Base-by-base conservation (phyloP, 371 early-diverging fungal species). In the Mortierella sp. region DNA sequence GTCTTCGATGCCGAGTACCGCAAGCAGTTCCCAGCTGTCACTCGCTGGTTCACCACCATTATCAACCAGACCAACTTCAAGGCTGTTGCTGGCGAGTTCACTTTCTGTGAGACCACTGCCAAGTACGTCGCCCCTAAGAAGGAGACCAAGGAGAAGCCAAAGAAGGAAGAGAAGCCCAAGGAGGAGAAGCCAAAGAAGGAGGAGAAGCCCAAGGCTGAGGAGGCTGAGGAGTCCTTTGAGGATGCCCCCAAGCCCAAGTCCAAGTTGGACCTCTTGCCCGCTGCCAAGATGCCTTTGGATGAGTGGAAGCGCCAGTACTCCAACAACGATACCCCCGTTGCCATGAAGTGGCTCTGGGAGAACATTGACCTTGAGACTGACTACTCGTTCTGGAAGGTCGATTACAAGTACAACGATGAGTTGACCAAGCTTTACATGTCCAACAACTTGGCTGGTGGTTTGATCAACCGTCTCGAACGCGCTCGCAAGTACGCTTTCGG, bases 261-360 rank as follows among this genome's bases (percentile, higher is more conserved):
- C 88, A 89, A 90, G 81, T 83, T 96, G 71, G 96, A 97, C 74
- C 82, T 90, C 67, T 87, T 96, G 80, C 96, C 96, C 66, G 88
- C 91, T 58, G 90, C 94, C 79, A 72, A 82, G 71, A 90, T 96
- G 83, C 79, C 84, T 74, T 72, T 96, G 61, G 96, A 97, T 64
- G 92, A 91, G 71, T 97, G 96, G 97, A 96, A 97, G 90, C 91
- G 96, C 63, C 89, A 92, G 84, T 97, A 97, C 91, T 94, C 95
- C 58, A 97, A 97, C 93, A 95, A 95, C 83, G 93, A 95, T 63
- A 90, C 91, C 67, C 94, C 95, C 64, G 88, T 84, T 56, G 94
- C 96, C 71, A 85, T 92, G 84, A 85, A 95, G 85, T 97, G 93
- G 93, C 93, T 97, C 87, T 95, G 96, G 96, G 85, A 92, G 82